A percentile compares a stretch with the other conserved stretches of the same genome.
Evolutionary conservation across 768 basidiomycete genomes (phyloP).

Genomic region (Amanita exitialis): DNA sequence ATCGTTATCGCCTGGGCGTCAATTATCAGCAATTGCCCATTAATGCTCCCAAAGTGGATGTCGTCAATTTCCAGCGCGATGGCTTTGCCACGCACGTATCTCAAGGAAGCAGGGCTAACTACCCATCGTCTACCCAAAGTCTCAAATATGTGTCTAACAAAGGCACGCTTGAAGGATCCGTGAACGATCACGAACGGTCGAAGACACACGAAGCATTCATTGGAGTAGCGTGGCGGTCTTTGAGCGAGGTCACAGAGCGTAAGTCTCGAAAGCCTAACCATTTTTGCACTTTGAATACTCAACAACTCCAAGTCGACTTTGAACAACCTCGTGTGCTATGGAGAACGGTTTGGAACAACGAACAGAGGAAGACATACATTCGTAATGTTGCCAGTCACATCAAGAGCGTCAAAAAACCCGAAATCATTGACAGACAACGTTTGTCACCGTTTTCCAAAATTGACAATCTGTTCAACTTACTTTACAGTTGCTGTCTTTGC

Average conservation of each 20-base stretch:
- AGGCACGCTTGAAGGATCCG: slow-evolving; percentile 32
- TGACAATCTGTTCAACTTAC: neutral
- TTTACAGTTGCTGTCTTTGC: slow-evolving; percentile 66
- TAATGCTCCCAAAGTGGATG: slow-evolving; percentile 64
- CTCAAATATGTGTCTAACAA: slow-evolving; percentile 49
- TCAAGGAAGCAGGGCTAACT: slow-evolving; percentile 83
- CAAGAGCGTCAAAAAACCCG: slow-evolving; percentile 45
- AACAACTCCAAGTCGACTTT: slow-evolving; percentile 52
- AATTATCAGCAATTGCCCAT: slow-evolving; percentile 87
- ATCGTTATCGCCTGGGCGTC: slow-evolving; percentile 71
- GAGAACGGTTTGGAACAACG: slow-evolving; percentile 55
- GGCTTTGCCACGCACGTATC: slow-evolving; percentile 59
- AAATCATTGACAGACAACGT: slow-evolving; percentile 60
- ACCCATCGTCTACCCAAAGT: slow-evolving; percentile 69
- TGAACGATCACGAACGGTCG: slow-evolving; percentile 28
- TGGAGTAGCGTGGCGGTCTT: slow-evolving; percentile 56
- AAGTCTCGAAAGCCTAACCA: slow-evolving; percentile 15
- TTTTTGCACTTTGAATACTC: neutral
- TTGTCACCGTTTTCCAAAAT: slow-evolving; percentile 18
- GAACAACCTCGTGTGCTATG: slow-evolving; percentile 74
- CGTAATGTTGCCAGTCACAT: slow-evolving; percentile 60
- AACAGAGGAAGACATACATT: slow-evolving; percentile 50
- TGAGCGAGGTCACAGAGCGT: slow-evolving; percentile 77
- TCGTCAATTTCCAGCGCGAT: slow-evolving; percentile 91
- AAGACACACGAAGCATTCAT: slow-evolving; percentile 67